Conservation (phyloP, 176 grass and related monocot species). For the Carex kokanica region DNA sequence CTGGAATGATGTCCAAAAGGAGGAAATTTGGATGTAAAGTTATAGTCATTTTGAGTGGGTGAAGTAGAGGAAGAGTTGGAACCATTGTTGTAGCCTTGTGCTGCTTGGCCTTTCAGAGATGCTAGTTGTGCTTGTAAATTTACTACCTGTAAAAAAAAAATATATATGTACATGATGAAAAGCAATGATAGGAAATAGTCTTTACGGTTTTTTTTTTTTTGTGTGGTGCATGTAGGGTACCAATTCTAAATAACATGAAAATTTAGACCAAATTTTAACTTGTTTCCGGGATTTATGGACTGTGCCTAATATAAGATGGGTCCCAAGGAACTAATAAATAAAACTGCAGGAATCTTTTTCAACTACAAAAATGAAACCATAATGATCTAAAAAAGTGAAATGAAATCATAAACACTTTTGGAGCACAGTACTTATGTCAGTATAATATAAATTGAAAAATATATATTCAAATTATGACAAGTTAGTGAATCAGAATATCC, state of each 20-base stretch:
- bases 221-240: background rate
- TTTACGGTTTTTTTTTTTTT: background rate
- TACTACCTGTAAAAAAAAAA: constrained; percentile 49
- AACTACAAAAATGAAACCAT: background rate
- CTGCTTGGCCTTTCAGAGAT: constrained; percentile 51
- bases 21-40: constrained; percentile 20
- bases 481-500: background rate
- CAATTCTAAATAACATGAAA: background rate
- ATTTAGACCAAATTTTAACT: background rate
- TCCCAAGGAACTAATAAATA: background rate
- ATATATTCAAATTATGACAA: constrained; percentile 1
- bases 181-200: background rate
- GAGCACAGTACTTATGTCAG: background rate
- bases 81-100: constrained; percentile 30
- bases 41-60: constrained; percentile 38
- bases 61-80: constrained; percentile 23
- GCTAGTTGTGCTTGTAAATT: constrained; percentile 79
- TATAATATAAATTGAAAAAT: background rate
- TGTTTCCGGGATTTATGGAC: constrained; percentile 6
- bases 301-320: constrained; percentile 8
- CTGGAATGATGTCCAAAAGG: constrained; percentile 25
- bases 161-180: background rate
- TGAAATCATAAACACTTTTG: background rate
- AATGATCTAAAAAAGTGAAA: background rate
- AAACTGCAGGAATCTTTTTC: background rate